phyloP scores from a whole-genome alignment of 495 filamentous ascomycete genomes.

The Ramalina peruviana region DNA sequence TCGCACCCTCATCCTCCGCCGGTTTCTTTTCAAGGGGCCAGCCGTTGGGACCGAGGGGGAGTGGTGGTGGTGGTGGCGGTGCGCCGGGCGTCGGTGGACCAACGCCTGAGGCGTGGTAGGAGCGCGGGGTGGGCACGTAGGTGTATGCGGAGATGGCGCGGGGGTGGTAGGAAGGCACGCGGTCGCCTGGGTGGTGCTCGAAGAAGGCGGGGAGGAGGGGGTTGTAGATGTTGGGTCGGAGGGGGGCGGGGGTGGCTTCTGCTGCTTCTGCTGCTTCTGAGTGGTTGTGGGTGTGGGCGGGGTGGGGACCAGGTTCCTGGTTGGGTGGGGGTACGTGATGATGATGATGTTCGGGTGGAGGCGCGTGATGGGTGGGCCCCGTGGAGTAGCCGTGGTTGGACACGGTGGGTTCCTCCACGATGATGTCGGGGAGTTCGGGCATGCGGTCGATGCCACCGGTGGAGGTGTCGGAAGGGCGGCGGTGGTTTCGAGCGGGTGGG shows the following conservation, averaged over 20 bases:
- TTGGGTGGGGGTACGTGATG: neutral
- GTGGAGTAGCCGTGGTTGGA: neutral
- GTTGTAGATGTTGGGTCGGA: neutral
- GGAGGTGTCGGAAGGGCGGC: neutral
- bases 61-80: neutral
- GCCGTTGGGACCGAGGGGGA: slow-evolving; percentile 8
- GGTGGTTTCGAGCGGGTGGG: slow-evolving; percentile 1
- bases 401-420: slow-evolving; percentile 1
- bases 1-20: neutral
- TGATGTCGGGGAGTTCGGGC: neutral
- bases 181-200: slow-evolving; percentile 3
- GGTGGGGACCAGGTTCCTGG: neutral
- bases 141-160: neutral
- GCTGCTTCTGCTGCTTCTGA: neutral
- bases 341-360: neutral
- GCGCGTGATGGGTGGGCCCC: neutral
- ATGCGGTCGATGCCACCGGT: neutral
- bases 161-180: neutral
- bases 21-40: slow-evolving; percentile 12
- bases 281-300: neutral
- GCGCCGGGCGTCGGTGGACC: neutral
- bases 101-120: neutral
- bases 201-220: slow-evolving; percentile 6
- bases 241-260: neutral
- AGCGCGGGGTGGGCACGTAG: neutral